A percentile compares a stretch with the other conserved stretches of the same genome.
Evolutionary conservation across 1,284 basidiomycete genomes (phyloP).

Genomic region (Xerocomus subilludens): DNA sequence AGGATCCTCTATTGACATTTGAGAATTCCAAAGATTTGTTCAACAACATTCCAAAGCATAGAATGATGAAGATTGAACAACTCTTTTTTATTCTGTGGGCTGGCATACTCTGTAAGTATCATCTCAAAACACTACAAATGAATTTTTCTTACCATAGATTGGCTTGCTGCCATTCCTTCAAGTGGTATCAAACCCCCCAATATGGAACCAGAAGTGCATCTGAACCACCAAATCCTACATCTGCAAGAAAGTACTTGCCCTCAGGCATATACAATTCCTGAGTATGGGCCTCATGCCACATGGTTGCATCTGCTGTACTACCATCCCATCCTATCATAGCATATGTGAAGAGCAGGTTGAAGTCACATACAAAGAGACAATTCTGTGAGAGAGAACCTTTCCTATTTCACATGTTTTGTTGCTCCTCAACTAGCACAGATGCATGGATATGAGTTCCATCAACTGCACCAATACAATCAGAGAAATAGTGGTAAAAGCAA

Average conservation of each 20-base stretch:
- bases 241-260: background rate
- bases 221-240: conserved; percentile 3
- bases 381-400: background rate
- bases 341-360: conserved; percentile 23
- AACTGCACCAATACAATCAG: conserved; percentile 2
- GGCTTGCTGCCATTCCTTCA: background rate
- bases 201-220: background rate
- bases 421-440: background rate
- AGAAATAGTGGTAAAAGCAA: too few species aligned
- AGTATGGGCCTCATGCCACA: background rate
- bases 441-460: too few species aligned
- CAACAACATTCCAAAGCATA: conserved; percentile 54
- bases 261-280: background rate
- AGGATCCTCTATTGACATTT: conserved; percentile 54
- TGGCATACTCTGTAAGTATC: background rate
- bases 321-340: conserved; percentile 19
- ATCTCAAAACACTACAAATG: background rate
- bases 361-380: too few species aligned
- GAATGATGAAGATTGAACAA: conserved; percentile 59
- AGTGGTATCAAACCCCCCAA: background rate
- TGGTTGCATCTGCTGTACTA: background rate
- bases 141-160: background rate
- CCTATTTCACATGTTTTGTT: background rate
- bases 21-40: conserved; percentile 58
- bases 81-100: conserved; percentile 48